A percentile compares a stretch with the other conserved stretches of the same genome.
Conservation (phyloP, 257 asterid species). For the Mitragyna speciosa region DNA sequence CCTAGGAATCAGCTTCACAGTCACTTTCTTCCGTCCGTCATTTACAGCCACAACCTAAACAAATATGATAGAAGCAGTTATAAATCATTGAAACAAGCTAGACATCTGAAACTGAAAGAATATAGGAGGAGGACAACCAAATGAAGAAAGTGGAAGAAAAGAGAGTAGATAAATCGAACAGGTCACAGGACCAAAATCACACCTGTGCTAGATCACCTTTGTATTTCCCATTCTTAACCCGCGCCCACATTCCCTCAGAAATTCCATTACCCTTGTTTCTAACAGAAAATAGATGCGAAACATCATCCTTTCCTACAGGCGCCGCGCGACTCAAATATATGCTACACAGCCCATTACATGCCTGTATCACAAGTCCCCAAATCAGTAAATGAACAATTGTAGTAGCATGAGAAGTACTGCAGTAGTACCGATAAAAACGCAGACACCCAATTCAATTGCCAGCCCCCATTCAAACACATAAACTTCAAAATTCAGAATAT, state of each 20-base stretch:
- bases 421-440: slow-evolving; percentile 2
- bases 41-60: slow-evolving; percentile 70
- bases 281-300: slow-evolving; percentile 54
- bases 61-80: background rate
- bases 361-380: slow-evolving; percentile 42
- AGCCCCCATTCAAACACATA: slow-evolving; percentile 11
- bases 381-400: slow-evolving; percentile 19
- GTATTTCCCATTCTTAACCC: slow-evolving; percentile 92
- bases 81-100: background rate
- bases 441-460: slow-evolving; percentile 13
- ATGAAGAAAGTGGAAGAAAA: slow-evolving; percentile 5
- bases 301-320: slow-evolving; percentile 59
- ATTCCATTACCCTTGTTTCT: slow-evolving; percentile 67
- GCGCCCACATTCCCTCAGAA: slow-evolving; percentile 85
- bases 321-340: slow-evolving; percentile 65
- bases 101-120: background rate
- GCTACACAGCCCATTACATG: slow-evolving; percentile 72
- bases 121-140: background rate
- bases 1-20: slow-evolving; percentile 86
- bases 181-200: slow-evolving; percentile 14
- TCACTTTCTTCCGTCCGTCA: slow-evolving; percentile 63
- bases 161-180: background rate
- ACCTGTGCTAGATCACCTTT: slow-evolving; percentile 98
- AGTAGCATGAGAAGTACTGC: background rate
- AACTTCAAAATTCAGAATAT: background rate